Conservation (phyloP, 768 basidiomycete genomes). For the Panaeolus papilionaceus region DNA sequence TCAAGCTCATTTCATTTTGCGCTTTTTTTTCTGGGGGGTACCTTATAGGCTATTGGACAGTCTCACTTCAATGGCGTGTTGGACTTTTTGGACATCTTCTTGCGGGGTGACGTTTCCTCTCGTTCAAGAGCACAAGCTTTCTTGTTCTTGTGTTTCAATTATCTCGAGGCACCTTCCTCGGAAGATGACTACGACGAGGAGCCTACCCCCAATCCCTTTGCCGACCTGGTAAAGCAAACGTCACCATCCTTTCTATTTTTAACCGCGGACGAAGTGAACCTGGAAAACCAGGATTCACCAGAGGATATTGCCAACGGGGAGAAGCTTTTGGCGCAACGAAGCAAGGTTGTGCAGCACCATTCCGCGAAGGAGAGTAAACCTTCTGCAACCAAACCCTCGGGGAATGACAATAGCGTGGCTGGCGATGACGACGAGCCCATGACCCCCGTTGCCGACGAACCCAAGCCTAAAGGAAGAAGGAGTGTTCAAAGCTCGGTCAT, state of each 20-base stretch:
- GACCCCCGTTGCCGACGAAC: constrained; percentile 23
- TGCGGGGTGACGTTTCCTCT: constrained; percentile 75
- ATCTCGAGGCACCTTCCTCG: constrained; percentile 58
- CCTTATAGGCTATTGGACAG: constrained; percentile 56
- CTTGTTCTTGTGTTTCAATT: constrained; percentile 86
- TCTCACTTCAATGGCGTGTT: constrained; percentile 74
- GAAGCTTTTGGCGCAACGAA: constrained; percentile 46
- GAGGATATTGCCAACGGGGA: constrained; percentile 46
- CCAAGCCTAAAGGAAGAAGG: constrained; percentile 31
- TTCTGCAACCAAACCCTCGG: constrained; percentile 23
- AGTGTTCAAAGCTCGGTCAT: constrained; percentile 20
- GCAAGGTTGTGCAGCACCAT: constrained; percentile 39
- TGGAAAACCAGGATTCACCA: constrained; percentile 54
- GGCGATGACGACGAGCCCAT: constrained; percentile 31
- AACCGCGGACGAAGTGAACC: constrained; percentile 42
- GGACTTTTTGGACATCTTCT: constrained; percentile 84
- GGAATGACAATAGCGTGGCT: constrained; percentile 18
- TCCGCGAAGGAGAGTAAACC: constrained; percentile 30
- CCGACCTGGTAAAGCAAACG: constrained; percentile 48
- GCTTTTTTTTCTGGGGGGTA: constrained; percentile 25
- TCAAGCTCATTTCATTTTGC: constrained; percentile 33
- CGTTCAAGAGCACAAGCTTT: constrained; percentile 78
- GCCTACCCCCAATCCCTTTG: constrained; percentile 61
- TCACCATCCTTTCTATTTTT: constrained; percentile 41
- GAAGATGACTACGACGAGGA: constrained; percentile 49